phyloP scores from a whole-genome alignment of 176 grass and related monocot genomes.

The Eleusine coracana region DNA sequence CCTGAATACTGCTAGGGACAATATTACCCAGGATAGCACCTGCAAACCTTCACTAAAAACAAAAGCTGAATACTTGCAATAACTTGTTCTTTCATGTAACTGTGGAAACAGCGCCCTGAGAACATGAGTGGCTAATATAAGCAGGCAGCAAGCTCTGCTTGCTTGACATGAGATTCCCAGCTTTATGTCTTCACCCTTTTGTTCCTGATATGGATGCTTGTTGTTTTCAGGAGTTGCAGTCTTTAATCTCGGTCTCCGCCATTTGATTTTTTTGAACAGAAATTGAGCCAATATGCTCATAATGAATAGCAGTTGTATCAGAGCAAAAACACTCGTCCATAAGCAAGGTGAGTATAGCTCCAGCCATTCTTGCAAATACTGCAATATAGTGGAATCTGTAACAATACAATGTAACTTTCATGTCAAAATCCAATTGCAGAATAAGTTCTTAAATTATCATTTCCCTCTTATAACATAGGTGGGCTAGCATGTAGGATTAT shows the following conservation, averaged over 20 bases:
- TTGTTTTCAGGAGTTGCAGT: constrained; percentile 29
- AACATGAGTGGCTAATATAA: constrained; percentile 59
- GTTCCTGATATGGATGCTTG: constrained; percentile 33
- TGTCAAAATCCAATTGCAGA: constrained; percentile 17
- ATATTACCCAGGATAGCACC: constrained; percentile 74
- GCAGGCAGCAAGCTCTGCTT: constrained; percentile 69
- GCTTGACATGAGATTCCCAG: constrained; percentile 65
- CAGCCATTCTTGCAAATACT: constrained; percentile 65
- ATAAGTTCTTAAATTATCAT: not conserved
- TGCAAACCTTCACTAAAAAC: constrained; percentile 63
- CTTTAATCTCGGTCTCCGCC: constrained; percentile 53
- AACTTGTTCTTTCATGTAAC: constrained; percentile 42
- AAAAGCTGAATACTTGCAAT: constrained; percentile 58
- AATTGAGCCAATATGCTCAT: constrained; percentile 47
- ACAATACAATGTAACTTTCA: not conserved
- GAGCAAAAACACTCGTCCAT: constrained; percentile 58
- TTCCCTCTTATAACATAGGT: constrained; percentile 20
- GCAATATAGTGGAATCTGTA: constrained; percentile 58
- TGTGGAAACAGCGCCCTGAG: constrained; percentile 48
- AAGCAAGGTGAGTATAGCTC: constrained; percentile 67
- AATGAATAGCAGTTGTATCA: constrained; percentile 68
- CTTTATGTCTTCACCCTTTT: constrained; percentile 44
- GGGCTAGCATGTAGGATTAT: not conserved
- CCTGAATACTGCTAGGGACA: constrained; percentile 57
- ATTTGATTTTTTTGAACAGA: constrained; percentile 56